A percentile compares a stretch with the other conserved stretches of the same genome.
These are phyloP conservation scores for Phaeotremella skinneri DNA, from an alignment of 768 basidiomycete species.

Conservation along the genomic window DNA sequence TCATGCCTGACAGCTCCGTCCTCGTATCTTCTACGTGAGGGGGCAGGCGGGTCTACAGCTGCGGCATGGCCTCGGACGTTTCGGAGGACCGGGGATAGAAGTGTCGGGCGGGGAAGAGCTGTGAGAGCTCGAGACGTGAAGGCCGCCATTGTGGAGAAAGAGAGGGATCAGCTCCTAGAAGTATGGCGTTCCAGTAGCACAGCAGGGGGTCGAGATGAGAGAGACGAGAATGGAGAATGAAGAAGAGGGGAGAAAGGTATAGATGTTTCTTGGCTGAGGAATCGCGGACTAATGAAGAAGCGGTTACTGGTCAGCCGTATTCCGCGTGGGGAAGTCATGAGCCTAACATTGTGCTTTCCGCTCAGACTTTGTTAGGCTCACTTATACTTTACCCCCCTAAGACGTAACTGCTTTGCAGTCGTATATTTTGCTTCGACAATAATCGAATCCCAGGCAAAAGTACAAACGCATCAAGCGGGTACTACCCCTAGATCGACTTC, in stretches of 20 bases:
- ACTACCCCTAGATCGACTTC: too few species aligned
- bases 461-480: too few species aligned
- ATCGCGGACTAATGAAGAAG: background rate
- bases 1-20: slow-evolving; percentile 58
- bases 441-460: too few species aligned
- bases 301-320: background rate
- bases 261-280: background rate
- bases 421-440: too few species aligned
- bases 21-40: slow-evolving; percentile 15
- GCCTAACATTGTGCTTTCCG: background rate
- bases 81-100: slow-evolving; percentile 18
- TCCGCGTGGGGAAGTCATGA: background rate
- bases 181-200: background rate
- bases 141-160: slow-evolving; percentile 7
- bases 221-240: background rate
- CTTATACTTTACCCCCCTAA: too few species aligned
- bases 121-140: slow-evolving; percentile 14
- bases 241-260: background rate
- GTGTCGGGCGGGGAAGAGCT: slow-evolving; percentile 14
- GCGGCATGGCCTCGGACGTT: slow-evolving; percentile 38
- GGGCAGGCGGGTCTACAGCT: slow-evolving; percentile 34
- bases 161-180: background rate
- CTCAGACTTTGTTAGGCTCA: background rate
- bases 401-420: too few species aligned
- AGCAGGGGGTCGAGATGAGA: too few species aligned